Conservation (phyloP, 2,329 filamentous ascomycete species). For the Hansfordia pulvinata region DNA sequence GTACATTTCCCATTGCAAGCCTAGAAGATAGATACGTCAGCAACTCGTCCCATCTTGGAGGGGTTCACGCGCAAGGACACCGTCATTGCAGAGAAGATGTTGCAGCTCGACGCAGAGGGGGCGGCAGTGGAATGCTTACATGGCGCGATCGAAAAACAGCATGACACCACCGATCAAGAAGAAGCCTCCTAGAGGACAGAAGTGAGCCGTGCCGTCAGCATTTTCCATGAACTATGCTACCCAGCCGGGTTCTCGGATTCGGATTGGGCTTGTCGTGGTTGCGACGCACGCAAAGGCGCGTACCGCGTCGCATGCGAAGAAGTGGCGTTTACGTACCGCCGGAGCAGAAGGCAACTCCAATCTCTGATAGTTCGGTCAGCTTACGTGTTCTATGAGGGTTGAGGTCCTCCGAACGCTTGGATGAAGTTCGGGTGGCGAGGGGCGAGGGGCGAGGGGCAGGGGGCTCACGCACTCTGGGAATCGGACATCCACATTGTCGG, state of each 20-base stretch:
- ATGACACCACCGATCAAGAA: conserved; percentile 91
- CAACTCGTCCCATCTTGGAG: too few relatives aligned
- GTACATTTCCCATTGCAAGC: conserved; percentile 94
- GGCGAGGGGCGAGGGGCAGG: conserved; percentile 4
- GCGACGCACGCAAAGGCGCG: too few relatives aligned
- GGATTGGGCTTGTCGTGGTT: not conserved
- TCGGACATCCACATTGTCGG: conserved; percentile 94
- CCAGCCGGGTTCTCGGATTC: conserved; percentile 4
- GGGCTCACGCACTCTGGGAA: conserved; percentile 63
- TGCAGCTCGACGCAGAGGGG: conserved; percentile 1
- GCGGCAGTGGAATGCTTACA: conserved; percentile 40
- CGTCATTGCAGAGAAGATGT: too few relatives aligned
- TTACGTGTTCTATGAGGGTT: conserved; percentile 2
- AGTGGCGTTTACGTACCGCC: conserved; percentile 58
- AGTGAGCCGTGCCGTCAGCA: conserved; percentile 9
- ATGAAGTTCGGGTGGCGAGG: conserved; percentile 6
- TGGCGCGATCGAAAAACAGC: conserved; percentile 94
- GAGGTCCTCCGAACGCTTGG: not conserved
- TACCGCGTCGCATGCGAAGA: conserved; percentile 5
- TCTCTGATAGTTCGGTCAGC: conserved; percentile 48
- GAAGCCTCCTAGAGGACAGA: conserved; percentile 57
- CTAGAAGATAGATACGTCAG: conserved; percentile 25
- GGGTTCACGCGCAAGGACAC: too few relatives aligned
- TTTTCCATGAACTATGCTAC: too few relatives aligned
- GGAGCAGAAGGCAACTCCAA: conserved; percentile 95